Percentiles rank a stretch among this genome's conserved stretches.
Conservation (phyloP, 1,284 basidiomycete genomes). For the Xanthoconium separans region DNA sequence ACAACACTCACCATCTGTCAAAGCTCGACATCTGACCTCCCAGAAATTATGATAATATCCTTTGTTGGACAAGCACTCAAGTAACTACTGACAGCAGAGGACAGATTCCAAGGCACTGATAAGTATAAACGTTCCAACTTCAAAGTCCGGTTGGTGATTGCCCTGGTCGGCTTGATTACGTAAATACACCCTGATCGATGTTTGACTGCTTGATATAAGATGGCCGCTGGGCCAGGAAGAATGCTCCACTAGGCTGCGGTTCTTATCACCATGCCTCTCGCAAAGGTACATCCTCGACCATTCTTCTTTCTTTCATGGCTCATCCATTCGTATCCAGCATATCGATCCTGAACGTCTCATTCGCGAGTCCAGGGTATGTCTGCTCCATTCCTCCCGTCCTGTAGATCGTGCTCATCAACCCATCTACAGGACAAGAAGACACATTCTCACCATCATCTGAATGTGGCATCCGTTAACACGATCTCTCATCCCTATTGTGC, state of each 20-base stretch:
- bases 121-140: too few species aligned
- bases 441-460: constrained; percentile 39
- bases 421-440: constrained; percentile 45
- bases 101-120: too few species aligned
- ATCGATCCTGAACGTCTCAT: constrained; percentile 64
- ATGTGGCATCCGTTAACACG: constrained; percentile 34
- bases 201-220: too few species aligned
- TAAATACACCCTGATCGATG: too few species aligned
- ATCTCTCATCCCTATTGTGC: constrained; percentile 54
- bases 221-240: too few species aligned
- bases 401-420: not conserved
- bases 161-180: too few species aligned
- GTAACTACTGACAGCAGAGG: too few species aligned
- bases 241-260: not conserved
- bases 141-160: too few species aligned
- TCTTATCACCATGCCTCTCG: constrained; percentile 41
- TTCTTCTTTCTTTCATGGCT: not conserved
- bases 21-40: too few species aligned
- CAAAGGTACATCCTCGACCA: constrained; percentile 39
- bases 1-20: too few species aligned
- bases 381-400: not conserved
- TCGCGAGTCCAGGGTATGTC: constrained; percentile 48
- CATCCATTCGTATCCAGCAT: constrained; percentile 43
- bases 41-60: too few species aligned
- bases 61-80: too few species aligned